Base-by-base conservation (phyloP, 2,329 filamentous ascomycete species). In the Cytospora mali region DNA sequence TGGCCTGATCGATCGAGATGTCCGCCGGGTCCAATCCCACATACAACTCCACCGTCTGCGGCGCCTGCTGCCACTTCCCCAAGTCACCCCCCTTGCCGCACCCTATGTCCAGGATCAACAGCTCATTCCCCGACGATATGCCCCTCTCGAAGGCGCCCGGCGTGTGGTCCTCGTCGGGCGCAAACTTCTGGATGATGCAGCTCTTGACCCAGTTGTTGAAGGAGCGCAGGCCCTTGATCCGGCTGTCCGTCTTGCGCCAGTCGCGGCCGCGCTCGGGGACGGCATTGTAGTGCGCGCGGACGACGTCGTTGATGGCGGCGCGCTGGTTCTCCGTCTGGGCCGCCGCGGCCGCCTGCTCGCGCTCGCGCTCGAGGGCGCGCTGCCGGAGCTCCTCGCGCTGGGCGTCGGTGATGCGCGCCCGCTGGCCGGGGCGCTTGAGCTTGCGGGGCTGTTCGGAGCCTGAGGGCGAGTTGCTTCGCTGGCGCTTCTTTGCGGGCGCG, bases 151-250 rank as follows among this genome's bases (percentile, higher is more conserved):
- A 79, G 51, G 83, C 85, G 46, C 84, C 84, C 2, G 88, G 85
- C 0, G 84, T 79, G 68, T 88, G 88, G 65, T 91, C 88, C 74
- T 94, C 90, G 67, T 89, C 88, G 0, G 91, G 90, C 5, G 92
- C 92, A 77, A 97, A 98, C 74, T 97, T 97, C 74, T 98, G 93
- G 69, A 99, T 98, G 69, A 98, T 86, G 55, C 91, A 94, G 73
- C 92, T 97, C 81, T 99, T 99, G 77, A 99, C 86, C 95, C 95
- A 99, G 76, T 99, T 99, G 79, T 99, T 99, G 81, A 97, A 95
- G 68, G 90, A 92, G 58, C 95, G 87, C 58, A 99, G 80, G 0
- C 95, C 95, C 78, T 96, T 97, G 80, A 99, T 99, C 71, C 91
- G 90, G 75, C 91, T 96, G 71, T 96, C 93, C 7, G 92, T 96